These are phyloP conservation scores for Amborella trichopoda DNA, from an alignment of 164 flowering plant genomes.

Conservation along the genomic window DNA sequence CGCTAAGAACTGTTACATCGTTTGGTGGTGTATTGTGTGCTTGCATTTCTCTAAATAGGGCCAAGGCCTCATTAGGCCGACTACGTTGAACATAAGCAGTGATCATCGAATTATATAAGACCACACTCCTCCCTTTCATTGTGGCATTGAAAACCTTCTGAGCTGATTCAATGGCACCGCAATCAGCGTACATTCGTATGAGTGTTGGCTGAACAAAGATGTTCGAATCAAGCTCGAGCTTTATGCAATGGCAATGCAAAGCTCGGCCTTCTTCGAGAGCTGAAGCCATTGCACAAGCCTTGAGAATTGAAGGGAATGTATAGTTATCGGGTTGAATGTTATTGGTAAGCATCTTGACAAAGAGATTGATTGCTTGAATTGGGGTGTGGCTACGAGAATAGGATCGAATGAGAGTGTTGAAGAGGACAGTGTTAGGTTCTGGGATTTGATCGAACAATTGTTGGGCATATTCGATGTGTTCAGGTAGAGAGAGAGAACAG, in stretches of 20 bases:
- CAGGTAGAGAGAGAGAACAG: conserved; percentile 20
- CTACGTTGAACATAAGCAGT: conserved; percentile 40
- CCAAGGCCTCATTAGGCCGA: conserved; percentile 49
- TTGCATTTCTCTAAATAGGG: conserved; percentile 55
- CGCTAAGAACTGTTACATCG: conserved; percentile 53
- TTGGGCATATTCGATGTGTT: conserved; percentile 39
- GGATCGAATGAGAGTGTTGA: conserved; percentile 52
- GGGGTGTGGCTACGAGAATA: conserved; percentile 39
- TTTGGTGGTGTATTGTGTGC: conserved; percentile 29
- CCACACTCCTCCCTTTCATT: conserved; percentile 30
- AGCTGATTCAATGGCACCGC: conserved; percentile 30
- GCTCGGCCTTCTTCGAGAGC: conserved; percentile 51
- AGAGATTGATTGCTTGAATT: conserved; percentile 25
- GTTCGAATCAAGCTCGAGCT: conserved; percentile 29
- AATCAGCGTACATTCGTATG: conserved; percentile 47
- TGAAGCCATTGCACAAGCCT: conserved; percentile 41
- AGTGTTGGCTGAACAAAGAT: conserved; percentile 40
- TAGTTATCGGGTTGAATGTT: conserved; percentile 45
- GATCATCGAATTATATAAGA: conserved; percentile 48
- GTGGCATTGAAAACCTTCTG: conserved; percentile 38
- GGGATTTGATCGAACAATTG: conserved; percentile 44
- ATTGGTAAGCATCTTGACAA: conserved; percentile 15
- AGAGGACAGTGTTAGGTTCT: conserved; percentile 37
- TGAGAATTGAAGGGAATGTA: conserved; percentile 51
- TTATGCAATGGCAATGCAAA: conserved; percentile 38